Conservation (phyloP, 148 eudicot genomes). For the Camellia sinensis region DNA sequence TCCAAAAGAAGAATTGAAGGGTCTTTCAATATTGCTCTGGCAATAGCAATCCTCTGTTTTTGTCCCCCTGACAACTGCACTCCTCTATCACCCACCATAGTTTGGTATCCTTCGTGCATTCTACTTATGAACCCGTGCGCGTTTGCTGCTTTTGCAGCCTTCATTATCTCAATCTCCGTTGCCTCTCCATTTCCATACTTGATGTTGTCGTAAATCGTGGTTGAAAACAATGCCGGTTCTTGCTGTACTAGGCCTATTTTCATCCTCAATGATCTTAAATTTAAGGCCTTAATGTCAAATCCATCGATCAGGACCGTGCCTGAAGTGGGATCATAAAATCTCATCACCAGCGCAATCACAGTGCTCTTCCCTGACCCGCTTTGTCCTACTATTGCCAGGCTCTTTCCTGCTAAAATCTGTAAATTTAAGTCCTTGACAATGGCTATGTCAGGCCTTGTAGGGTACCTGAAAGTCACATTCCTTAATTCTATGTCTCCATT, state of each 20-base stretch:
- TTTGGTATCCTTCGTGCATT: constrained; percentile 63
- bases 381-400: constrained; percentile 71
- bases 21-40: constrained; percentile 68
- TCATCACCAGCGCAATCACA: constrained; percentile 44
- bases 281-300: constrained; percentile 41
- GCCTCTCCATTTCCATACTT: constrained; percentile 58
- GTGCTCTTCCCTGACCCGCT: constrained; percentile 85
- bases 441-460: constrained; percentile 53
- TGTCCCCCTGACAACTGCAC: constrained; percentile 77
- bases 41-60: constrained; percentile 80
- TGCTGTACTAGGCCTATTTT: constrained; percentile 71
- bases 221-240: constrained; percentile 74
- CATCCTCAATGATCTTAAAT: constrained; percentile 49
- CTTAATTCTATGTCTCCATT: constrained; percentile 58
- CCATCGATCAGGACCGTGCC: constrained; percentile 56
- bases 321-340: constrained; percentile 64
- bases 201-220: constrained; percentile 66
- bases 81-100: constrained; percentile 64
- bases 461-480: constrained; percentile 54
- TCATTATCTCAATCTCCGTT: constrained; percentile 61
- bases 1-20: constrained; percentile 64
- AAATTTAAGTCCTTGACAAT: constrained; percentile 48
- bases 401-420: constrained; percentile 44
- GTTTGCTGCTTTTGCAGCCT: constrained; percentile 72
- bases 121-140: constrained; percentile 62